phyloP scores from a whole-genome alignment of 2,329 filamentous ascomycete species.

The Bipolaris gigantea region DNA sequence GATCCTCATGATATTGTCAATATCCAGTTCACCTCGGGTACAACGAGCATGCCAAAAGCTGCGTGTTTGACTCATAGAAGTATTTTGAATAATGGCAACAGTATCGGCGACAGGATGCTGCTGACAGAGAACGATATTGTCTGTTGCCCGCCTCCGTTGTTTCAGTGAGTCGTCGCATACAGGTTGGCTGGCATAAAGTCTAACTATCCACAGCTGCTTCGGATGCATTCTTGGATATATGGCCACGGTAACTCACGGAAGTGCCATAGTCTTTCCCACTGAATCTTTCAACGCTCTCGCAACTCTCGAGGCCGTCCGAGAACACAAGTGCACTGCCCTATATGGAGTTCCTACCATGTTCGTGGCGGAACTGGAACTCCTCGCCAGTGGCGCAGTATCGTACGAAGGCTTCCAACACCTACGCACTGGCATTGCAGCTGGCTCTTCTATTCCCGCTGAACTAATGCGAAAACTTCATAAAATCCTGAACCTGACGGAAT shows the following conservation, averaged over 20 bases:
- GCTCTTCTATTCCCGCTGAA: slow-evolving; percentile 78
- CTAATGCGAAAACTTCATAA: slow-evolving; percentile 77
- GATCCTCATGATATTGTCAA: slow-evolving; percentile 75
- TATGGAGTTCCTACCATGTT: slow-evolving; percentile 98
- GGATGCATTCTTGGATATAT: slow-evolving; percentile 92
- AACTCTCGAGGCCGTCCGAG: slow-evolving; percentile 65
- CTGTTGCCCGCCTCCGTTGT: slow-evolving; percentile 62
- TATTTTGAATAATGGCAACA: slow-evolving; percentile 90
- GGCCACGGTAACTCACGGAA: slow-evolving; percentile 84
- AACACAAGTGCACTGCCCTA: slow-evolving; percentile 67
- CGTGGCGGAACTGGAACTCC: slow-evolving; percentile 78
- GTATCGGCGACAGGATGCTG: slow-evolving; percentile 84
- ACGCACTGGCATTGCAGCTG: slow-evolving; percentile 88
- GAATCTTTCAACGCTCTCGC: slow-evolving; percentile 84
- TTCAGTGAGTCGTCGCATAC: slow-evolving; percentile 43
- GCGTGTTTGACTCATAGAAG: slow-evolving; percentile 81
- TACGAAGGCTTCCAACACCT: slow-evolving; percentile 63
- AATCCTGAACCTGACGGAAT: slow-evolving; percentile 72
- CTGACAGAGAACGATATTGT: slow-evolving; percentile 72
- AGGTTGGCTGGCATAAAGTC: neutral
- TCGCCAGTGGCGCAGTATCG: slow-evolving; percentile 56
- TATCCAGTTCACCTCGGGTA: slow-evolving; percentile 97
- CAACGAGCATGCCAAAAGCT: slow-evolving; percentile 86
- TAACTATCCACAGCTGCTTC: slow-evolving; percentile 64
- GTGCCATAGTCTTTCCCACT: slow-evolving; percentile 79